These are phyloP conservation scores for Aquanectria penicillioides DNA, from an alignment of 2,329 filamentous ascomycete species.

Conservation along the genomic window DNA sequence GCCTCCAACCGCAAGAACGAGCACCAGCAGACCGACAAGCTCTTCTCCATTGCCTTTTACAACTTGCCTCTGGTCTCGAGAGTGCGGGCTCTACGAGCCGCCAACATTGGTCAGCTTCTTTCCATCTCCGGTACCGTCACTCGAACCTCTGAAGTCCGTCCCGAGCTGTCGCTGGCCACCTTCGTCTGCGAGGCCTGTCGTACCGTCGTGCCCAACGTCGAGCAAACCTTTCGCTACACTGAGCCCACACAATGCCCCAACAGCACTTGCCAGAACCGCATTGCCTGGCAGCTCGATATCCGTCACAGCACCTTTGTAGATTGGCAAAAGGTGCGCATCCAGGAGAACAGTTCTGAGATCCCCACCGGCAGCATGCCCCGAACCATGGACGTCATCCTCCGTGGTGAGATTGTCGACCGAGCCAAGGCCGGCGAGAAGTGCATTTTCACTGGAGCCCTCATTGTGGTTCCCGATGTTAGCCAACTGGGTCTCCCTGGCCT, in stretches of 20 bases:
- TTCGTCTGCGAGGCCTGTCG: conserved; percentile 93
- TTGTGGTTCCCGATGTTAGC: conserved; percentile 96
- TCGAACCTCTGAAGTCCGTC: conserved; percentile 94
- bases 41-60: conserved; percentile 94
- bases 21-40: conserved; percentile 96
- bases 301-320: conserved; percentile 97
- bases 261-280: conserved; percentile 83
- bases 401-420: conserved; percentile 96
- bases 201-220: conserved; percentile 85
- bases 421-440: conserved; percentile 98
- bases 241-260: conserved; percentile 98
- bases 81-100: conserved; percentile 85
- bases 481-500: conserved; percentile 91
- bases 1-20: conserved; percentile 82
- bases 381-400: conserved; percentile 95
- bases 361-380: conserved; percentile 98
- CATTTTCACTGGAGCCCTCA: conserved; percentile 94
- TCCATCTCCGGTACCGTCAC: conserved; percentile 98
- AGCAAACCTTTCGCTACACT: conserved; percentile 97
- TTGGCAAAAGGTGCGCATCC: conserved; percentile 98
- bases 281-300: conserved; percentile 97
- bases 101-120: conserved; percentile 90
- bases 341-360: conserved; percentile 98
- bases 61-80: conserved; percentile 89
- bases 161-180: conserved; percentile 90